Base-by-base conservation (phyloP, 495 filamentous ascomycete genomes). In the Penicillium paxilli region DNA sequence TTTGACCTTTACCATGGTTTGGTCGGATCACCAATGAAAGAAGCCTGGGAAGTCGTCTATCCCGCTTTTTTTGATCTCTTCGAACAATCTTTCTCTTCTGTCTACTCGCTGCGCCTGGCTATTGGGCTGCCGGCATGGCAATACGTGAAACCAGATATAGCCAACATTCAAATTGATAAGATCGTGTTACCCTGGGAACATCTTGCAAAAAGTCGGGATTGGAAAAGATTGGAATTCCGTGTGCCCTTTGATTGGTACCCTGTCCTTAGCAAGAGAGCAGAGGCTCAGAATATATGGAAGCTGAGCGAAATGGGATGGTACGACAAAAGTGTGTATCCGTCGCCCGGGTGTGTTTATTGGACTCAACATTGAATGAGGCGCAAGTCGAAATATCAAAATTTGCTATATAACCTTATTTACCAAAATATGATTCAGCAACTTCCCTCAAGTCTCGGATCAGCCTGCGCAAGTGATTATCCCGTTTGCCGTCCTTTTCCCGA, bases 1-100 rank as follows among this genome's bases (percentile, higher is more conserved):
- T 24, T 51, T 46, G 5, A 16, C 14, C 14, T 38, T 42, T 9
- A 30, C 28, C 12, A 7, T 30, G 8, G 28, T 7, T 12, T 30
- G 8, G 28, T 7, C 12, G 12, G 28, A 10, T 10, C 8, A 7
- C 28, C 8, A 30, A 7, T 10, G 8, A 32, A 21, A 16, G 23
- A 48, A 30, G 42, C 28, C 19, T 57, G 42, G 42, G 51, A 28
- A 26, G 16, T 14, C 23, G 28, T 52, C 19, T 52, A 52, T 16
- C 44, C 30, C 5, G 54, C 54, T 12, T 26, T 52, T n/a, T 57
- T 52, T 30, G 41, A 24, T 11, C 32, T 57, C 11, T 14, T 52
- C 30, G 16, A 42, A n/a, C 10, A 52, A 6, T 20, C 6, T 2
- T 57, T 57, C 33, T 25, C 49, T 16, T 26, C 42, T 20, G 49